These are phyloP conservation scores for Kwoniella pini DNA, from an alignment of 768 basidiomycete species.

Conservation along the genomic window DNA sequence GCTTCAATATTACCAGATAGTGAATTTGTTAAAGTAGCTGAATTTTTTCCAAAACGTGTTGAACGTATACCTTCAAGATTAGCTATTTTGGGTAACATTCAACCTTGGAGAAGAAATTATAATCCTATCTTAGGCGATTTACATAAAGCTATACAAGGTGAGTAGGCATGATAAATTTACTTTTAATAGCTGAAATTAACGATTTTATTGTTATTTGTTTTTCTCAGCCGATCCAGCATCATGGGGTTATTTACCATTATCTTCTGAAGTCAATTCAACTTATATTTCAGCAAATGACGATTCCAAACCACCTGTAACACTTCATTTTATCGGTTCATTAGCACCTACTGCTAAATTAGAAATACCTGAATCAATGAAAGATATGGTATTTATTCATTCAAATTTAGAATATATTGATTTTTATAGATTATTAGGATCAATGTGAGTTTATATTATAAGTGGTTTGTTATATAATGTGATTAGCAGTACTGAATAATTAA, in stretches of 20 bases:
- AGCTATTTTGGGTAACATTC: slow-evolving; percentile 22
- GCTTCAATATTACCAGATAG: slow-evolving; percentile 4
- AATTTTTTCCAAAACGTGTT: slow-evolving; percentile 13
- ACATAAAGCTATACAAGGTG: slow-evolving; percentile 12
- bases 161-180: neutral
- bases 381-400: slow-evolving; percentile 18
- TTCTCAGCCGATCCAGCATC: slow-evolving; percentile 12
- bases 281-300: slow-evolving; percentile 3
- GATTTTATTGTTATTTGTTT: too few species aligned
- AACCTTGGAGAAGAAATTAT: slow-evolving; percentile 18
- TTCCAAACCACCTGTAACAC: slow-evolving; percentile 14
- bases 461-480: too few species aligned
- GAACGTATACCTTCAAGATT: slow-evolving; percentile 20
- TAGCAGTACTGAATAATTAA: too few species aligned
- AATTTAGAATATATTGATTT: slow-evolving; percentile 17
- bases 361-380: slow-evolving; percentile 15
- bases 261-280: slow-evolving; percentile 6
- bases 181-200: too few species aligned
- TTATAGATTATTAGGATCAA: slow-evolving; percentile 19
- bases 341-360: slow-evolving; percentile 5
- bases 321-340: slow-evolving; percentile 16
- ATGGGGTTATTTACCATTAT: slow-evolving; percentile 15
- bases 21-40: slow-evolving; percentile 6
- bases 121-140: slow-evolving; percentile 17
- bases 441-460: slow-evolving; percentile 21